These are phyloP conservation scores for Fusarium vanettenii DNA, from an alignment of 2,329 filamentous ascomycete genomes.

Conservation along the genomic window DNA sequence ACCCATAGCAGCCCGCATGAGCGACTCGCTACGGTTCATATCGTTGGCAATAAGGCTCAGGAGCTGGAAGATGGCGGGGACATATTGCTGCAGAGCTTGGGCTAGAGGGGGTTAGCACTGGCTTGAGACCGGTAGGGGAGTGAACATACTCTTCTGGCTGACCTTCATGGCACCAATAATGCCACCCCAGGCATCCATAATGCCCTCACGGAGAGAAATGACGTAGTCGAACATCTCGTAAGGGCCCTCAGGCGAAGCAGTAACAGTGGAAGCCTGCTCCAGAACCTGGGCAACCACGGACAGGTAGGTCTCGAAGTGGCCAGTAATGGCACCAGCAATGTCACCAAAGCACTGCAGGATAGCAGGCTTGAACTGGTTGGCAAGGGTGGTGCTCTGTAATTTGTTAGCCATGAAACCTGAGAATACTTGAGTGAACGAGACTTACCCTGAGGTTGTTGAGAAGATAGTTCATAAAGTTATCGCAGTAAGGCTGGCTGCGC, in stretches of 20 bases:
- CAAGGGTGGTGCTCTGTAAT: conserved; percentile 79
- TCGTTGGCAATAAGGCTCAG: conserved; percentile 85
- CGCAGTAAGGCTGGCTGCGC: conserved; percentile 93
- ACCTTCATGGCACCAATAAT: conserved; percentile 94
- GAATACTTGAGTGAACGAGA: conserved; percentile 32
- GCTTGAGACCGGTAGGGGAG: background rate
- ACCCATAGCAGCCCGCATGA: conserved; percentile 96
- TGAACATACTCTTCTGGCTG: conserved; percentile 77
- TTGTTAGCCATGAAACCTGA: conserved; percentile 19
- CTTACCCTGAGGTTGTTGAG: conserved; percentile 87
- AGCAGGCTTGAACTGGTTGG: conserved; percentile 97
- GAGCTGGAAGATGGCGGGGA: conserved; percentile 88
- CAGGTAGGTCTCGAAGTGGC: conserved; percentile 92
- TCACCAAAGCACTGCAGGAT: conserved; percentile 98
- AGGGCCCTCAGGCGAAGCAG: conserved; percentile 80
- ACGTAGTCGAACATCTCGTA: conserved; percentile 99
- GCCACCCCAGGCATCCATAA: conserved; percentile 99
- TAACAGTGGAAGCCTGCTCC: conserved; percentile 90
- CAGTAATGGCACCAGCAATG: conserved; percentile 93
- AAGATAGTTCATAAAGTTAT: conserved; percentile 97
- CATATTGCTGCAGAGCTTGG: conserved; percentile 77
- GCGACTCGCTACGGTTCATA: conserved; percentile 87
- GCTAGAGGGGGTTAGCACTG: conserved; percentile 60
- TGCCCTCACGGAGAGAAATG: conserved; percentile 92
- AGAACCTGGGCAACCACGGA: conserved; percentile 92